Conservation (phyloP, 495 filamentous ascomycete genomes). For the Cryomyces minteri region DNA sequence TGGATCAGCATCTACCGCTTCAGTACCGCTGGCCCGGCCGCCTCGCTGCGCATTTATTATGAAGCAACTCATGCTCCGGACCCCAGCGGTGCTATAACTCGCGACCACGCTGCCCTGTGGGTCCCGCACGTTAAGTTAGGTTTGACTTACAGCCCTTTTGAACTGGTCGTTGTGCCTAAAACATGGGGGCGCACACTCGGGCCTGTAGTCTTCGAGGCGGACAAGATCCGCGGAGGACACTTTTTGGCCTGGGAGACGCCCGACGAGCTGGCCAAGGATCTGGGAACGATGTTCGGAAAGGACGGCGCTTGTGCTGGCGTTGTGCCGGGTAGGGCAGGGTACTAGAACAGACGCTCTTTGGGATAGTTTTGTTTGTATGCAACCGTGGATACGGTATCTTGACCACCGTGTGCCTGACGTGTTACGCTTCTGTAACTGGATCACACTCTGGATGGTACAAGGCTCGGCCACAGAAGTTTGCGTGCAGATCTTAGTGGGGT, state of each 20-base stretch:
- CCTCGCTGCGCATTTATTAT: constrained; percentile 32
- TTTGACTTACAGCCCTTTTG: constrained; percentile 30
- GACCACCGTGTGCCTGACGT: too few species aligned
- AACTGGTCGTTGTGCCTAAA: constrained; percentile 29
- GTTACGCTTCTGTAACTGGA: too few species aligned
- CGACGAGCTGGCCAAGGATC: constrained; percentile 31
- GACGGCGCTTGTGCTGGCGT: constrained; percentile 19
- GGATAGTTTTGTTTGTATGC: too few species aligned
- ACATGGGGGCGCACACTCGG: constrained; percentile 33
- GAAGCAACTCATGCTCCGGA: constrained; percentile 16
- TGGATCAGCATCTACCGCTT: constrained; percentile 37
- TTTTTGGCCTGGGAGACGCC: constrained; percentile 44
- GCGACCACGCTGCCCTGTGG: constrained; percentile 9
- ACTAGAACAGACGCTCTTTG: constrained; percentile 2
- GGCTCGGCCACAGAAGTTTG: too few species aligned
- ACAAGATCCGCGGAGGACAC: constrained; percentile 38
- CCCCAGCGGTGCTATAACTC: constrained; percentile 2
- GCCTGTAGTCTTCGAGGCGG: constrained; percentile 32
- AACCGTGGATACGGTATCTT: too few species aligned
- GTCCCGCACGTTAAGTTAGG: constrained; percentile 34
- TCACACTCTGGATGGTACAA: too few species aligned
- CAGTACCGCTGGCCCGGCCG: constrained; percentile 30
- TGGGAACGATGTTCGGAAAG: constrained; percentile 36
- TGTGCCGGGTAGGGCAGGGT: constrained; percentile 18
- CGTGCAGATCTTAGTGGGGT: too few species aligned